Evolutionary conservation across 805 yeast genomes (phyloP).

Genomic region (Starmerella floricola): DNA sequence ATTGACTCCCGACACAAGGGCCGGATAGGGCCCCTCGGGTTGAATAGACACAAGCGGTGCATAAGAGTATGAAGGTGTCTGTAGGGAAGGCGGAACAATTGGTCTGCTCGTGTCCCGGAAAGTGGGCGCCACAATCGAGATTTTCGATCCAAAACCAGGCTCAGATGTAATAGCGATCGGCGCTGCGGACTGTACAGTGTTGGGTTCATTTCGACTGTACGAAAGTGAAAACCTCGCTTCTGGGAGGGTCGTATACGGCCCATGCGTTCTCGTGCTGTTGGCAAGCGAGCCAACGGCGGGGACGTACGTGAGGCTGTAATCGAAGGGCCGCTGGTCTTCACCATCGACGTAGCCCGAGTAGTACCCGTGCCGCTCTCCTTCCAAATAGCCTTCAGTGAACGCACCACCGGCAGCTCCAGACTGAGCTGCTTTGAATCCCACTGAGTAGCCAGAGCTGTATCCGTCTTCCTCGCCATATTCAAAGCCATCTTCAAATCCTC

Average conservation of each 20-base stretch:
- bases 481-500: conserved; percentile 7
- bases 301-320: conserved; percentile 8
- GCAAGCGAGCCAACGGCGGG: conserved; percentile 3
- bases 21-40: too few species aligned
- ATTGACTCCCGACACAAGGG: too few species aligned
- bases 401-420: conserved; percentile 1
- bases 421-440: conserved; percentile 15
- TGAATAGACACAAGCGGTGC: too few species aligned
- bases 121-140: background rate
- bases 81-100: background rate
- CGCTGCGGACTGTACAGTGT: background rate
- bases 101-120: background rate
- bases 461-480: conserved; percentile 10
- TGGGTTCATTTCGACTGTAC: background rate
- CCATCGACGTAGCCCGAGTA: conserved; percentile 19
- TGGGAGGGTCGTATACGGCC: background rate
- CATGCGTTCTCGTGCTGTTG: background rate
- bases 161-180: background rate
- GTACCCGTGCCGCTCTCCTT: conserved; percentile 13
- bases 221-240: conserved; percentile 4
- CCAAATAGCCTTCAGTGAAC: conserved; percentile 7
- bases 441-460: conserved; percentile 14
- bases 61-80: background rate
- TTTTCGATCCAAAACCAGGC: background rate
- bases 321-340: conserved; percentile 2